These are phyloP conservation scores for Raphanus sativus DNA, from an alignment of 345 rosid genomes.

Conservation along the genomic window DNA sequence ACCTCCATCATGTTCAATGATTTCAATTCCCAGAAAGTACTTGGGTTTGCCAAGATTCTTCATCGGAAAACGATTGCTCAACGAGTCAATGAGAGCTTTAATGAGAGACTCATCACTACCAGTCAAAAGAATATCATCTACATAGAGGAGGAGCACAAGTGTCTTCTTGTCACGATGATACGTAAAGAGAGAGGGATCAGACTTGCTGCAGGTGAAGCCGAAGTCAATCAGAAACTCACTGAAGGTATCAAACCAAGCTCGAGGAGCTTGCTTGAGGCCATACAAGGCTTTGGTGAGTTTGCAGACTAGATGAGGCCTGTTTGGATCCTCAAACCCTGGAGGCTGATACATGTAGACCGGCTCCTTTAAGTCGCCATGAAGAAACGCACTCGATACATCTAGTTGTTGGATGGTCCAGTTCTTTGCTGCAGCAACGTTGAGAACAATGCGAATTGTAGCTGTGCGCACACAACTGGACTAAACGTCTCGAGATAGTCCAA, in stretches of 20 bases:
- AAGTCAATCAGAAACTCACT: neutral
- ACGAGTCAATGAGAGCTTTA: no score
- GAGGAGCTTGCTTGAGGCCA: neutral
- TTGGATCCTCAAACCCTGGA: neutral
- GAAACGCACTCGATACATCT: neutral
- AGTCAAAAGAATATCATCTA: neutral
- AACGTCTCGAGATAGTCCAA: neutral
- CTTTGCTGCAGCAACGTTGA: neutral
- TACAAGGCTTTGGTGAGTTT: neutral
- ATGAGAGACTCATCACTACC: neutral
- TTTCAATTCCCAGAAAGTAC: no score
- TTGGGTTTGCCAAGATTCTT: no score
- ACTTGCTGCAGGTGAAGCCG: neutral
- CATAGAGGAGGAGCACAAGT: neutral
- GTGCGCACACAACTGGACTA: neutral
- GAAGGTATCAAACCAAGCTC: neutral
- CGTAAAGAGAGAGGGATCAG: neutral
- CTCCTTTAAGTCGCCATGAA: neutral
- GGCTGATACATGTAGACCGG: neutral
- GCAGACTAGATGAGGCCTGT: neutral
- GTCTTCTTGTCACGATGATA: neutral
- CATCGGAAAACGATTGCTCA: no score
- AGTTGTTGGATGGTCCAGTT: neutral
- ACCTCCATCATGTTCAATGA: no score
- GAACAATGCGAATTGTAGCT: neutral